phyloP scores from a whole-genome alignment of 2,329 filamentous ascomycete species.

The Trichophyton benhamiae region DNA sequence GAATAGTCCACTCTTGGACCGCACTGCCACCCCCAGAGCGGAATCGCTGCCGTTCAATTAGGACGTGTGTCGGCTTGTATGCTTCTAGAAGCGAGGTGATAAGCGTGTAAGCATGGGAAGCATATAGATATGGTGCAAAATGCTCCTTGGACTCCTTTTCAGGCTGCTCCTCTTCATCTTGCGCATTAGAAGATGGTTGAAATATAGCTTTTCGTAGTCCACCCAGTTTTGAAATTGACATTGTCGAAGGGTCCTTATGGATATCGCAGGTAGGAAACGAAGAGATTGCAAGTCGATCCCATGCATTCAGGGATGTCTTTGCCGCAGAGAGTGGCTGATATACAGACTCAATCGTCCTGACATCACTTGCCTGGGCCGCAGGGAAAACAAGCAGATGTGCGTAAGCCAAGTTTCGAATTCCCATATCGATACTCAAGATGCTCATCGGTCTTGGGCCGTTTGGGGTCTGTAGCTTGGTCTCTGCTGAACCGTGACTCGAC shows the following conservation, averaged over 20 bases:
- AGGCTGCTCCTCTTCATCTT: not conserved
- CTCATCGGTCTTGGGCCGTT: slow-evolving; percentile 27
- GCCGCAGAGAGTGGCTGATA: not conserved
- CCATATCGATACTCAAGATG: slow-evolving; percentile 72
- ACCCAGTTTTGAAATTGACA: not conserved
- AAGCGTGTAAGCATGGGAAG: slow-evolving; percentile 44
- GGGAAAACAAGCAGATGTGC: slow-evolving; percentile 44
- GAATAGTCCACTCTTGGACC: slow-evolving; percentile 69
- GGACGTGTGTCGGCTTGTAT: slow-evolving; percentile 52
- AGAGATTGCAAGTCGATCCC: slow-evolving; percentile 30
- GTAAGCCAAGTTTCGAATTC: slow-evolving; percentile 68
- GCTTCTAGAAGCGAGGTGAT: slow-evolving; percentile 37
- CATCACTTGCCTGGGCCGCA: not conserved
- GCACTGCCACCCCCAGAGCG: slow-evolving; percentile 52
- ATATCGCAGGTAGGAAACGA: slow-evolving; percentile 12
- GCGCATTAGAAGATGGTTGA: not conserved
- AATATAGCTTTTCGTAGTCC: not conserved
- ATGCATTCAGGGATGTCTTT: slow-evolving; percentile 26
- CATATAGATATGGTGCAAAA: slow-evolving; percentile 44
- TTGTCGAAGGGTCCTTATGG: not conserved
- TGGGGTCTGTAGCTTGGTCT: not conserved
- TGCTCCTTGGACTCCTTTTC: slow-evolving; percentile 26
- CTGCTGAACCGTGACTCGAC: not conserved
- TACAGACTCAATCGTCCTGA: not conserved
- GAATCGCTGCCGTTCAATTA: slow-evolving; percentile 56